Evolutionary conservation across 2,329 filamentous ascomycete species (phyloP).

Genomic region (Diaporthe capsici): DNA sequence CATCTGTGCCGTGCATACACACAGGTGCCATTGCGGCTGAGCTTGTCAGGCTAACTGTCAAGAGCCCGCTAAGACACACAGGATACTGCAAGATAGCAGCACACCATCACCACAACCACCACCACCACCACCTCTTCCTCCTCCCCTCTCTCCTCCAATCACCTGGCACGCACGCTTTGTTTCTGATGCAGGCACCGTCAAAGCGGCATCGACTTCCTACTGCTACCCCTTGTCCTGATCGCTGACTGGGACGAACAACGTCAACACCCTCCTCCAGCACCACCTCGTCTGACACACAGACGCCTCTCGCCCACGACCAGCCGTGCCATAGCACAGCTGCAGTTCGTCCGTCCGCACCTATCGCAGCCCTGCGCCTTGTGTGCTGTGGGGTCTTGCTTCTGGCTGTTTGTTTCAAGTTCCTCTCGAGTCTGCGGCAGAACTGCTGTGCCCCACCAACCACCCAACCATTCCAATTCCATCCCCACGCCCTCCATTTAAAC

Average conservation of each 20-base stretch:
- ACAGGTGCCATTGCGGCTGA: constrained; percentile 21
- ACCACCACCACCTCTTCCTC: not conserved
- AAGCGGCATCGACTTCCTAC: constrained; percentile 11
- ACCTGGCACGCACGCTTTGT: constrained; percentile 16
- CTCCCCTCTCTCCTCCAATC: constrained; percentile 14
- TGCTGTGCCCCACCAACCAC: constrained; percentile 13
- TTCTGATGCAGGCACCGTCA: constrained; percentile 29
- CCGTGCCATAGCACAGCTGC: constrained; percentile 19
- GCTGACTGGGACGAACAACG: constrained; percentile 19
- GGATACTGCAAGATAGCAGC: not conserved
- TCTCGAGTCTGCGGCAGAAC: constrained; percentile 16
- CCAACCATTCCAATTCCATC: not conserved
- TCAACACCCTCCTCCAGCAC: not conserved
- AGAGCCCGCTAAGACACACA: not conserved
- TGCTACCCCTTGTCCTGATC: not conserved
- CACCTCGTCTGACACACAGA: constrained; percentile 6
- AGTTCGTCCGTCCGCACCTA: constrained; percentile 30
- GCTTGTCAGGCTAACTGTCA: constrained; percentile 27
- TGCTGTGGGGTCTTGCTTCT: constrained; percentile 1
- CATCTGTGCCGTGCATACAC: constrained; percentile 19
- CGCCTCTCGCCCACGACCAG: not conserved
- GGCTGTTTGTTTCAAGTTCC: constrained; percentile 28
- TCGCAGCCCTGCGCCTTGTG: constrained; percentile 30
- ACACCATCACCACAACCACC: not conserved
- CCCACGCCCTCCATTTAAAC: constrained; percentile 28